These are phyloP conservation scores for Rhodotorula sp. DNA, from an alignment of 1,284 basidiomycete species.

Conservation along the genomic window DNA sequence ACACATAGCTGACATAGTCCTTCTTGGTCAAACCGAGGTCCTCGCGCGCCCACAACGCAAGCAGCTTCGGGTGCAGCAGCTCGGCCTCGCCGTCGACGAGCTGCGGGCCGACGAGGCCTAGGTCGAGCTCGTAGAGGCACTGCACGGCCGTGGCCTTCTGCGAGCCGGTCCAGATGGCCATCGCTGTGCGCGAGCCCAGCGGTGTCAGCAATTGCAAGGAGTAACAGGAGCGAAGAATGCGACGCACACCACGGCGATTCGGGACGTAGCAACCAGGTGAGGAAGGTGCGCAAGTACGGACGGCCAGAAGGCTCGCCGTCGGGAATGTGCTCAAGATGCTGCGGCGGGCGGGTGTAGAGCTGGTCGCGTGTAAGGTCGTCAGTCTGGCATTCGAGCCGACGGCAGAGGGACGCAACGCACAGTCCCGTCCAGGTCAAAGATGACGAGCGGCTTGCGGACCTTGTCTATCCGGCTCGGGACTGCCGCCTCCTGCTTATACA, in stretches of 20 bases:
- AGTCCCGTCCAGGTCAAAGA: constrained; percentile 37
- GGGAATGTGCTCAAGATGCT: constrained; percentile 34
- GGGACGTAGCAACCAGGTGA: constrained; percentile 25
- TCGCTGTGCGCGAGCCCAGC: neutral
- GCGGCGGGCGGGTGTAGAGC: constrained; percentile 35
- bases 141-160: constrained; percentile 26
- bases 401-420: constrained; percentile 4
- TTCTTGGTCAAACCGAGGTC: constrained; percentile 22
- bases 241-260: constrained; percentile 29
- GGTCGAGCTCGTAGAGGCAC: constrained; percentile 31
- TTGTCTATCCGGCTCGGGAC: neutral
- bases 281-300: constrained; percentile 32
- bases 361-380: neutral
- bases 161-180: constrained; percentile 37
- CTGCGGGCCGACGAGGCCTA: constrained; percentile 27
- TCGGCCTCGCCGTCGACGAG: constrained; percentile 25
- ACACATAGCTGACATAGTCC: constrained; percentile 27
- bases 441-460: constrained; percentile 4
- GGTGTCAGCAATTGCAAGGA: too few relatives aligned
- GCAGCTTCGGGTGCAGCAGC: constrained; percentile 32
- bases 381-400: neutral
- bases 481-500: neutral
- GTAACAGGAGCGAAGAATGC: too few relatives aligned
- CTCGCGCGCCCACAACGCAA: constrained; percentile 36
- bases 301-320: constrained; percentile 17